A percentile compares a stretch with the other conserved stretches of the same genome.
Conservation (phyloP, 2,329 filamentous ascomycete genomes). For the Daldinia sp. region DNA sequence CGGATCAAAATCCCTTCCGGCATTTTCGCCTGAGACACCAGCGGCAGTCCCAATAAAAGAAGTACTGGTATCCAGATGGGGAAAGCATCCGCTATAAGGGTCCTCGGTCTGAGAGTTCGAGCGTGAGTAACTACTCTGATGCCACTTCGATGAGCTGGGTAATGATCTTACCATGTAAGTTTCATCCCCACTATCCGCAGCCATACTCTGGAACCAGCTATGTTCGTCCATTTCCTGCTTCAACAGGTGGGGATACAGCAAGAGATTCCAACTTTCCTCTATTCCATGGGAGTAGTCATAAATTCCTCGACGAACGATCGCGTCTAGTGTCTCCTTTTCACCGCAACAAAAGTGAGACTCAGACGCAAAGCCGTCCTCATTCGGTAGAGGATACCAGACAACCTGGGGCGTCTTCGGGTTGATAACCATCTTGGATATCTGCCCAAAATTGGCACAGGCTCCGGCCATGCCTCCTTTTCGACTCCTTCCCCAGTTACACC, state of each 20-base stretch:
- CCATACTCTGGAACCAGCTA: slow-evolving; percentile 42
- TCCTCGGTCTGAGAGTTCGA: slow-evolving; percentile 43
- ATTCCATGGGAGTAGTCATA: slow-evolving; percentile 4
- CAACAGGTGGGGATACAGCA: slow-evolving; percentile 41
- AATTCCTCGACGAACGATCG: slow-evolving; percentile 14
- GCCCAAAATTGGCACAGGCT: slow-evolving; percentile 26
- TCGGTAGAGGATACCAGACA: slow-evolving; percentile 42
- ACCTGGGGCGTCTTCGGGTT: slow-evolving; percentile 39
- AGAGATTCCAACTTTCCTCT: slow-evolving; percentile 23
- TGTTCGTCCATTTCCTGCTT: slow-evolving; percentile 45
- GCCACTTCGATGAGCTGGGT: slow-evolving; percentile 22
- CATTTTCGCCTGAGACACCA: slow-evolving; percentile 49
- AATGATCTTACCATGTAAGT: slow-evolving; percentile 43
- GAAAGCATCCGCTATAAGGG: slow-evolving; percentile 37
- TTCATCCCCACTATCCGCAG: slow-evolving; percentile 46
- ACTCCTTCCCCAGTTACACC: slow-evolving; percentile 23
- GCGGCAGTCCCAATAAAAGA: slow-evolving; percentile 43
- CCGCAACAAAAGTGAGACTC: slow-evolving; percentile 44
- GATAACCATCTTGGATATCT: slow-evolving; percentile 45
- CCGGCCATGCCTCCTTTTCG: slow-evolving; percentile 39
- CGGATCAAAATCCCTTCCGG: slow-evolving; percentile 47
- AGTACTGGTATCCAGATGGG: slow-evolving; percentile 36
- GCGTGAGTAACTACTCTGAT: slow-evolving; percentile 37
- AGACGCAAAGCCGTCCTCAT: slow-evolving; percentile 31
- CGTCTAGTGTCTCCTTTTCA: slow-evolving; percentile 27